A percentile compares a stretch with the other conserved stretches of the same genome.
Conservation (phyloP, 208 protist species). For the Crithidia fasciculata region DNA sequence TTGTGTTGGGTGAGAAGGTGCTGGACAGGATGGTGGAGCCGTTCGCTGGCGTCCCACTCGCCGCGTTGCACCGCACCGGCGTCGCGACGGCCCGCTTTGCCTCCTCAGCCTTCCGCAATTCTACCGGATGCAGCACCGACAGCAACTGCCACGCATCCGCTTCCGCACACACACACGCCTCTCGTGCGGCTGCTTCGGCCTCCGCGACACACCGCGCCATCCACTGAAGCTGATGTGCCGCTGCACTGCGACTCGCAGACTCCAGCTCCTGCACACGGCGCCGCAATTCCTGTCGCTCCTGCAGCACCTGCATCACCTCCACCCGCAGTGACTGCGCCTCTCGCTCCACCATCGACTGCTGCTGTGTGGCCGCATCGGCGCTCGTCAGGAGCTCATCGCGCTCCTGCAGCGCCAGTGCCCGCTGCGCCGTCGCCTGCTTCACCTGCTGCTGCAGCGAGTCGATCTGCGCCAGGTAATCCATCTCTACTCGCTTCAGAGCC, state of each 20-base stretch:
- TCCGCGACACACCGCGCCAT: not conserved
- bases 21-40: slow-evolving; percentile 20
- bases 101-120: not conserved
- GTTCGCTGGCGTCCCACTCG: not conserved
- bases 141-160: not conserved
- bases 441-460: slow-evolving; percentile 23
- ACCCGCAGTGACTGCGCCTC: slow-evolving; percentile 21
- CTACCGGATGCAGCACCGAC: not conserved
- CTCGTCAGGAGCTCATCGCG: slow-evolving; percentile 30
- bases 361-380: slow-evolving; percentile 6
- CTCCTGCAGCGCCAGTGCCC: slow-evolving; percentile 22
- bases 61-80: slow-evolving; percentile 9
- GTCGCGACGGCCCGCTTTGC: not conserved
- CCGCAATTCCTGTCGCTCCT: slow-evolving; percentile 18
- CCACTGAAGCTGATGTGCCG: not conserved
- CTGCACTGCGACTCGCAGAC: not conserved
- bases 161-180: not conserved
- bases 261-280: slow-evolving; percentile 20
- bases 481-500: slow-evolving; percentile 30
- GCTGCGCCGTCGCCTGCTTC: slow-evolving; percentile 22
- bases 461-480: slow-evolving; percentile 25
- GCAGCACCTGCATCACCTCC: slow-evolving; percentile 22
- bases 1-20: slow-evolving; percentile 10
- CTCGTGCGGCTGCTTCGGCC: not conserved
- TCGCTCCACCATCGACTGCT: slow-evolving; percentile 19